Evolutionary conservation across 352 stramenopile genomes (phyloP), one percentile per base, ranked within the genome.

Genomic region (Phytophthora hybrid): DNA sequence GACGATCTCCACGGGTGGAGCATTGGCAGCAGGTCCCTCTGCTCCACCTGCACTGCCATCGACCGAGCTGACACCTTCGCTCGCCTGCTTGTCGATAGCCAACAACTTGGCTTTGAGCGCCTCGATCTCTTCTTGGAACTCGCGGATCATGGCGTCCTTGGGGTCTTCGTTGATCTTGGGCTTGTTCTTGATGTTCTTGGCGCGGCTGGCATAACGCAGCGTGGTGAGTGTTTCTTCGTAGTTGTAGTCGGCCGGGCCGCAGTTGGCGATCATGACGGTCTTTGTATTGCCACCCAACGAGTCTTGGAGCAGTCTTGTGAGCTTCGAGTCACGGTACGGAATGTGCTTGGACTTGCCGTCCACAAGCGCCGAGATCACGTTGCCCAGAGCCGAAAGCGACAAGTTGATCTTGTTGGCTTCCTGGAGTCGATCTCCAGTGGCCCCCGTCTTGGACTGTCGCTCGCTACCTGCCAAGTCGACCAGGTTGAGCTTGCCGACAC

Each of bases 121-220:
- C 62, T 96, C 83, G 76, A 99, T 99, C 73, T 99, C 94, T 21
- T 99, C 94, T 77, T 99, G 95, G 70, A 98, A 99, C 77, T 99
- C 95, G 19, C 94, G 86, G 29, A 99, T 95, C 93, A 99, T 98
- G n/a, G 97, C 92, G 72, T 99, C 97, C 71, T 99, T 99, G 0
- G 96, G 96, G 71, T 99, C 98, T 75, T 99, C 96, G 74, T 99
- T 99, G 59, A 99, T 99, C 66, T 98, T 97, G 1, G 98, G 97
- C 63, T 98, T 98, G 84, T 99, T 99, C 75, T 99, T 99, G 80
- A 99, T 99, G 79, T 99, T 99, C 88, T 99, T 99, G 32, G 98
- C 98, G 23, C 98, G 94, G 76, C 97, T 99, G 9, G 97, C 97
- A 80, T 99, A 99, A 19, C 95, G 87, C 19, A 99, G 75, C 10